Evolutionary conservation across 352 stramenopile genomes (phyloP), one percentile per base, ranked within the genome.

Genomic region (Pythium myriotylum): DNA sequence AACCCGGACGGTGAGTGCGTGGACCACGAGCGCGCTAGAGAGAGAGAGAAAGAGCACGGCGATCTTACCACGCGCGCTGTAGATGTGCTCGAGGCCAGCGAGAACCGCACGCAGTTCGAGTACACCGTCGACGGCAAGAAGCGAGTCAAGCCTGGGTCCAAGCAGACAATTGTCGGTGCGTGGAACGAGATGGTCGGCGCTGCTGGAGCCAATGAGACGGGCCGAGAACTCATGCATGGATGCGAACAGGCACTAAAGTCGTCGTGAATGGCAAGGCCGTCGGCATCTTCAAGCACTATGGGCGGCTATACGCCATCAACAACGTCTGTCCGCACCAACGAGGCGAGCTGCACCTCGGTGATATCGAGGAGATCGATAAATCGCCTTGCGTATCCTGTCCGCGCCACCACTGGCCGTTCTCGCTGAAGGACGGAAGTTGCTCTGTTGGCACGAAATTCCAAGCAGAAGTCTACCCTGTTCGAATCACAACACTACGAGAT

Each of bases 281-380:
- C 54, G 86, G 81, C n/a, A 86, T 95, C 66, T 94, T 94, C 67
- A 90, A 90, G 70, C 81, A 92, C 46, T 61, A 79, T 22, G 74
- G 70, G 0, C 64, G 74, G 39, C 77, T 93, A 22, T 92, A 87
- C 54, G 84, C 84, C 26, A 86, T 95, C 52, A 76, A 92, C 60
- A 76, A 95, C 41, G 67, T 73, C 5, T 95, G 86, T 53, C 86
- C 86, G 12, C 86, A 95, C 48, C 83, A 92, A 55, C 84, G 80
- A 16, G 86, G 81, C 17, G 77, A 84, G n/a, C 70, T 95, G 9
- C 79, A 93, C 49, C 54, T 93, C n/a, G 86, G 86, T 8, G 86
- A 95, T 59, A 95, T 95, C 24, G 86, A 95, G 76, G 84, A 94
- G 29, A 83, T 91, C 23, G 81, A 89, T 62, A 84, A 81, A 40